Evolutionary conservation across 106 monocot genomes (phyloP), one percentile per base, ranked within the genome.

Genomic region (Allium cepa): DNA sequence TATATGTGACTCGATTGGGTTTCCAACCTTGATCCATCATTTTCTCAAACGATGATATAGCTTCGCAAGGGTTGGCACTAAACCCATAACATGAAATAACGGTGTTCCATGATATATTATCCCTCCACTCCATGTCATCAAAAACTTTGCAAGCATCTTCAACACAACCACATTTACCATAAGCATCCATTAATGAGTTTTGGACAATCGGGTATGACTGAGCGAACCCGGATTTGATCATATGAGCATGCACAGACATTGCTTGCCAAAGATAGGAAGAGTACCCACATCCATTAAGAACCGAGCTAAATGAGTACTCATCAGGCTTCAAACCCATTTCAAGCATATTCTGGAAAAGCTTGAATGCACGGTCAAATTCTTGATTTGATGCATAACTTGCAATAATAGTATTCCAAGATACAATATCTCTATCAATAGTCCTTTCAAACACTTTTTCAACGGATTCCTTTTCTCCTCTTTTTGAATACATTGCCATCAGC

Each of bases 351-450:
- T 51, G 68, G 73, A 93, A 93, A 7, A 86, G 76, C 5, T 72
- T 49, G 50, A 88, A 83, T 12, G 81, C 78, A 22, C 14, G n/a
- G 66, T 75, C 78, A 72, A 62, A 71, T 62, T 86, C 88, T 49
- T 56, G 14, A 49, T 17, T 60, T 27, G 71, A 8, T 10, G 74
- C 80, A 61, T 76, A 74, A 47, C 52, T 79, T 15, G 85, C 77
- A 17, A 83, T 69, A 45, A 88, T 81, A 8, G 93, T 88, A 56
- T 93, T 93, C 85, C 85, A 88, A 17, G 93, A 88, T 7, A 93
- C 62, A 4, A 71, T 57, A 71, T 93, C 93, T 66, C 77, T 88
- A 55, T 83, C 83, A 47, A 60, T 5, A 46, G 71, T 66, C 61
- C 68, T 72, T 62, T 53, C 64, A 69, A 93, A 88, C n/a, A 88